Percentiles rank a stretch among this genome's conserved stretches.
Evolutionary conservation across 208 protist genomes (phyloP).

Genomic region (Trypanosoma melophagium): DNA sequence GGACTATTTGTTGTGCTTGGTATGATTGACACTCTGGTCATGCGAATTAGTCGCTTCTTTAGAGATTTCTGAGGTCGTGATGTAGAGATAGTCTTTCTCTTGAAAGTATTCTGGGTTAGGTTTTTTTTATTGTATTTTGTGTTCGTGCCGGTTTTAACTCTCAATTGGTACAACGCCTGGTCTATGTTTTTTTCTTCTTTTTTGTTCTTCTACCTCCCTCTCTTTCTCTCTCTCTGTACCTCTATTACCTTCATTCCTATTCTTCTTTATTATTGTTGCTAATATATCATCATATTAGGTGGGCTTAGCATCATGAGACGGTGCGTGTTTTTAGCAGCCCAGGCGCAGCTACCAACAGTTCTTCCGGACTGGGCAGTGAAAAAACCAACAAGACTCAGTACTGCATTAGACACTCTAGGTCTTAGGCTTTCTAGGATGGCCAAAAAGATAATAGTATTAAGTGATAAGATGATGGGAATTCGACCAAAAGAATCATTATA

Average conservation of each 20-base stretch:
- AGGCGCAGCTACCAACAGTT: constrained; percentile 37
- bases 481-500: constrained; percentile 82
- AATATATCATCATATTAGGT: too few species aligned
- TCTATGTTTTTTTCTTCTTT: constrained; percentile 9
- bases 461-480: constrained; percentile 69
- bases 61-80: not conserved
- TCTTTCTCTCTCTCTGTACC: constrained; percentile 13
- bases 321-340: constrained; percentile 13
- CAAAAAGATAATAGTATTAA: constrained; percentile 48
- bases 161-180: not conserved
- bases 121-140: too few species aligned
- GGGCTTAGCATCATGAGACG: constrained; percentile 21
- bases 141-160: too few species aligned
- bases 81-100: too few species aligned
- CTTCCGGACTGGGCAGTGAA: constrained; percentile 73
- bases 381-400: constrained; percentile 24
- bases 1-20: constrained; percentile 84
- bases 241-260: constrained; percentile 11
- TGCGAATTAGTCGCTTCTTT: constrained; percentile 17
- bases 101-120: too few species aligned
- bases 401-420: constrained; percentile 38
- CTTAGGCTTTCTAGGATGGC: constrained; percentile 42
- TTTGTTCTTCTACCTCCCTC: constrained; percentile 6
- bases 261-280: constrained; percentile 2
- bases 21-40: constrained; percentile 60